phyloP scores from a whole-genome alignment of 345 rosid genomes.

The Anacardium occidentale region DNA sequence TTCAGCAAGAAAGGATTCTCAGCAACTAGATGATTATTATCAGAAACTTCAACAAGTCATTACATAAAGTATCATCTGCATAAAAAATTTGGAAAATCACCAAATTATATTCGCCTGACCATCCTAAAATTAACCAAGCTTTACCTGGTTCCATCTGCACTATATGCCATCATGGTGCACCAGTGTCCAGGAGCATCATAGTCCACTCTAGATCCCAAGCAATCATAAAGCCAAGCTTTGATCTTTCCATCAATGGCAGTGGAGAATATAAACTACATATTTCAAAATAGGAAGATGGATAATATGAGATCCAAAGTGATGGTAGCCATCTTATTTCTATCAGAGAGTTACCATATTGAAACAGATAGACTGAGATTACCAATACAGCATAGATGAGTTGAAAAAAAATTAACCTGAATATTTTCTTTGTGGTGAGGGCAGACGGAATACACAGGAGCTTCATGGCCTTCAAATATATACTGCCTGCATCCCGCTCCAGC shows the following conservation, averaged over 20 bases:
- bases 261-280: conserved; percentile 73
- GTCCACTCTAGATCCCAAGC: conserved; percentile 78
- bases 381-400: background rate
- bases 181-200: conserved; percentile 86
- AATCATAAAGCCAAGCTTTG: conserved; percentile 86
- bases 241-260: conserved; percentile 92
- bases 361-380: background rate
- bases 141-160: conserved; percentile 85
- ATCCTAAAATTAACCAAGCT: background rate
- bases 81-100: background rate
- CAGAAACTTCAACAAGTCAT: background rate
- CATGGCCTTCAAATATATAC: conserved; percentile 50
- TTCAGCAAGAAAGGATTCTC: background rate
- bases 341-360: conserved; percentile 1
- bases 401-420: conserved; percentile 36
- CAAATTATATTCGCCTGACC: background rate
- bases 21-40: background rate
- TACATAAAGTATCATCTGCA: background rate
- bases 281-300: conserved; percentile 3
- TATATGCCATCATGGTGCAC: conserved; percentile 80
- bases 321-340: conserved; percentile 4
- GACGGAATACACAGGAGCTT: conserved; percentile 56
- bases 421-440: conserved; percentile 50
- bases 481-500: conserved; percentile 37
- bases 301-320: conserved; percentile 9